Base-by-base conservation (phyloP, 2,329 filamentous ascomycete genomes). In the Daldinia sp. region DNA sequence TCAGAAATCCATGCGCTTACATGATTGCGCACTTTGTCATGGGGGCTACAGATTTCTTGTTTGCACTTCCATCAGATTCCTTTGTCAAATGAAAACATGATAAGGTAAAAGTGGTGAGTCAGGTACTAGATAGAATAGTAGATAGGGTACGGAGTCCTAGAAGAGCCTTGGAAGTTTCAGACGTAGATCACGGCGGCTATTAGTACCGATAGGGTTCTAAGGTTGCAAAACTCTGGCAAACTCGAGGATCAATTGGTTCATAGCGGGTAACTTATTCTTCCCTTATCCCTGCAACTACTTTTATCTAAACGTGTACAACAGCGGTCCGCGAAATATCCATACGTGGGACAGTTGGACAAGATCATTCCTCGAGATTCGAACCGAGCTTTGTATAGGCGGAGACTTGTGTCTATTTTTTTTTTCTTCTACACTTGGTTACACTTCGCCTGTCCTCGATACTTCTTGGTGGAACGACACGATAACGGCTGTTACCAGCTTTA, bases 161-260 rank as follows among this genome's bases (percentile, higher is more conserved):
- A 46, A 10, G 23, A 30, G 26, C 15, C 15, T 33, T 50, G 26
- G 6, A 35, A 10, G 46, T 51, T 51, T 51, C 46, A 30, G 46
- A 33, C n/a, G 46, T 13, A 26, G 15, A 51, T 26, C 46, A 51
- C 46, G 64, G 67, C 67, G 67, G 48, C 51, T 70, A 70, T 23
- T 7, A 35, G 58, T 64, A 67, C 67, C 63, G 60, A 67, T 65
- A 67, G 39, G 33, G 33, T 15, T 18, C 3, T 26, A 18, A 33
- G 18, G 6, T 28, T 18, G 46, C 26, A 30, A 51, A 33, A 15
- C 7, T 33, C 26, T 13, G 26, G 15, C 15, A n/a, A n/a, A 18
- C 46, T 3, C 3, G 15, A 51, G 7, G 46, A 51, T 51, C 46
- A 7, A 51, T 15, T 51, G 46, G 46, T 33, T 6, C n/a, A 51